Evolutionary conservation across 2,329 filamentous ascomycete genomes (phyloP), one percentile per base, ranked within the genome.

Genomic region (Cladophialophora yegresii): DNA sequence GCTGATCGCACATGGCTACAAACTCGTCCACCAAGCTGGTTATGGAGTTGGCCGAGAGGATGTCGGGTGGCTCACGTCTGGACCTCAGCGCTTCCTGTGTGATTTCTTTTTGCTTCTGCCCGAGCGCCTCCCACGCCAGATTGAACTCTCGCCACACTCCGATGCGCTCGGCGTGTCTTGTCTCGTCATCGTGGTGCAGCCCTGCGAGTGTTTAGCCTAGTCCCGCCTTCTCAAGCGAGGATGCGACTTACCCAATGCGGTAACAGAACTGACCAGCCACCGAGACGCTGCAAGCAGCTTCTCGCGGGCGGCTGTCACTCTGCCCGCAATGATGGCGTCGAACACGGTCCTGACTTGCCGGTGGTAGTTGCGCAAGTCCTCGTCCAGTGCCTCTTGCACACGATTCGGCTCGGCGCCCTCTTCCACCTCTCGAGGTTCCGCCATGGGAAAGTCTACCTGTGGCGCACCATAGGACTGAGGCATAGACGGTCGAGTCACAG

Each of bases 81-180:
- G 84, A 84, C 58, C 83, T 81, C 73, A 89, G 81, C 75, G 85
- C 77, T 53, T 84, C 78, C 63, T 85, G 80, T 2, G 84, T 82
- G 75, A 93, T 79, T 61, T 96, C 89, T 73, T 90, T 91, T 75
- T 98, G 93, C 70, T 87, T 90, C 74, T 95, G 91, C 57, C 93
- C 86, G 6, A 95, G 81, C 4, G 88, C 85, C 43, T 97, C 84
- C 93, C 93, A 98, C 64, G 91, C 92, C 64, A 91, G 85, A 77
- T 99, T 98, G 80, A 98, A 96, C 71, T 97, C 90, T 72, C 90
- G 88, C 95, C 95, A 99, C 6, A 98, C 80, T 73, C 89, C 88
- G 69, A 96, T 84, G 61, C 92, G 88, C 71, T 95, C 89, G 62
- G 83, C 79, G 73, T 95, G 87, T 62, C 91, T 84, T 59, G 83